Base-by-base conservation (phyloP, 2,329 filamentous ascomycete species). In the Pseudopithomyces chartarum region DNA sequence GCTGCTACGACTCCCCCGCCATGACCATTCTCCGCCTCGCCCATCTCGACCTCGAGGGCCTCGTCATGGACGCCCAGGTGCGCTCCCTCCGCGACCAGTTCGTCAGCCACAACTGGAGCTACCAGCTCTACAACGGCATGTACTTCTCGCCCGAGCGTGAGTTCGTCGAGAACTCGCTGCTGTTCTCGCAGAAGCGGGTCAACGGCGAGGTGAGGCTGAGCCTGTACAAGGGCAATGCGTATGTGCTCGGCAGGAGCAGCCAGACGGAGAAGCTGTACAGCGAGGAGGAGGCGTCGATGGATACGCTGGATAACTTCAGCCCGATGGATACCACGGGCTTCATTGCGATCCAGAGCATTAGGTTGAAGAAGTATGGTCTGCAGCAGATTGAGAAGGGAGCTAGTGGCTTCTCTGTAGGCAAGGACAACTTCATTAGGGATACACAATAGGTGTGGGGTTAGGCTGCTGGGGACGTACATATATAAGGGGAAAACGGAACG, bases 131-230 rank as follows among this genome's bases (percentile, higher is more conserved):
- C 80, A 88, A 88, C 74, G 85, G 85, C 65, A 79, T 87, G 63
- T 86, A 87, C 82, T 90, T 90, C 80, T 88, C 85, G 13, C 87
- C 87, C 32, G 88, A 90, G 78, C 85, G 87, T 57, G 87, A 89
- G 75, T 90, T 89, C 78, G 79, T 90, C 55, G 86, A 92, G 78
- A 82, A 86, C 71, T 83, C 83, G 66, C 54, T 76, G 59, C 33
- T 75, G 38, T 75, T 74, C 65, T 74, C 70, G 13, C 75, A 77
- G 70, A 70, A 67, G 54, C 69, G 73, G 39, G 74, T 77, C 49
- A 77, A 78, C 56, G 76, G 76, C 38, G 76, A 78, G 69, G 87
- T 90, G 59, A 80, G 87, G 61, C 82, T 85, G 74, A 82, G 84
- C 55, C 80, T 81, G 60, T 90, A 88, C 83, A 90, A 90, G 85